phyloP scores from a whole-genome alignment of 78 protist genomes.

The Chrysochromulina parva region DNA sequence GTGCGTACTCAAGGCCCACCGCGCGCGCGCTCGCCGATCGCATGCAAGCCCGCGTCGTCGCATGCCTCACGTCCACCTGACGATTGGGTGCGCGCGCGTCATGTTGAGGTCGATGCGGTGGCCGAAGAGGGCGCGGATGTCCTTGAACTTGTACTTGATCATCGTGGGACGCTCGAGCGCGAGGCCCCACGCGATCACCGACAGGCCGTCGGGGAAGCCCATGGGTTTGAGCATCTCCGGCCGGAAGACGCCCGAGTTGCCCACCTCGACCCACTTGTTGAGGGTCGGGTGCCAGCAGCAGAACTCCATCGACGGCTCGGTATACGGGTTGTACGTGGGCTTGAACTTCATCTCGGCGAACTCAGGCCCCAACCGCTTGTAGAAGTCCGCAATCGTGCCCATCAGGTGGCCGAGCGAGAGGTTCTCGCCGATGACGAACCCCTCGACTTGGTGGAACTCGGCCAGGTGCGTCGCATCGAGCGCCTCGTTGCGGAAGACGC shows the following conservation, averaged over 20 bases:
- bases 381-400: constrained; percentile 91
- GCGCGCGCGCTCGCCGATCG: too few species aligned
- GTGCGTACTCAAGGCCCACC: too few species aligned
- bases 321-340: constrained; percentile 98
- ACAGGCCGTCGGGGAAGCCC: constrained; percentile 90
- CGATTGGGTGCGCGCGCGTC: constrained; percentile 26
- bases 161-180: constrained; percentile 87
- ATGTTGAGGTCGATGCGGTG: constrained; percentile 76
- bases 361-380: constrained; percentile 67
- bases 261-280: constrained; percentile 75
- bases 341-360: constrained; percentile 46
- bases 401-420: constrained; percentile 92
- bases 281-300: constrained; percentile 78
- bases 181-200: constrained; percentile 31
- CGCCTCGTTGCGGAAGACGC: constrained; percentile 99
- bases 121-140: constrained; percentile 97
- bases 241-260: constrained; percentile 95
- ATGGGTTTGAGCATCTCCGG: constrained; percentile 99
- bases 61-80: neutral
- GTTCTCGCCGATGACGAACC: constrained; percentile 75
- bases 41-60: too few species aligned
- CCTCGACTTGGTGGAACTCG: constrained; percentile 95
- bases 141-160: constrained; percentile 87
- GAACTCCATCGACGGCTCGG: constrained; percentile 99
- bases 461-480: constrained; percentile 99